Percentiles rank a stretch among this genome's conserved stretches.
Evolutionary conservation across 108 stramenopile species (phyloP).

Genomic region (Schizochytrium sp.): DNA sequence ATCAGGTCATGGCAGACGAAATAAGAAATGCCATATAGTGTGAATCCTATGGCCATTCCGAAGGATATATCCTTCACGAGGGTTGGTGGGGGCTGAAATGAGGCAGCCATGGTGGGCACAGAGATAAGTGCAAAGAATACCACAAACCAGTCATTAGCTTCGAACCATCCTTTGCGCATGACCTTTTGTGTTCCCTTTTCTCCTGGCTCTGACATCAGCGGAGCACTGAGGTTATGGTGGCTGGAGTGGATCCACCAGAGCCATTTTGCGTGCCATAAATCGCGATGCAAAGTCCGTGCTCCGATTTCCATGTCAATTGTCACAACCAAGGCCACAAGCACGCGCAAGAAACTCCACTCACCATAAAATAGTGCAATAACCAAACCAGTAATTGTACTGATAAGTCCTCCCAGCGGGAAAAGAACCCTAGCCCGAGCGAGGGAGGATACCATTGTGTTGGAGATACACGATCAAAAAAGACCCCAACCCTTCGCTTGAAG

Average conservation of each 20-base stretch:
- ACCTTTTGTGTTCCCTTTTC: background rate
- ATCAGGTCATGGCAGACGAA: background rate
- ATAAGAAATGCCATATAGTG: conserved; percentile 1
- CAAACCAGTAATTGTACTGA: background rate
- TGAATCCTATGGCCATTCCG: background rate
- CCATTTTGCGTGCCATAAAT: conserved; percentile 28
- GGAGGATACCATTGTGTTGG: too few species aligned
- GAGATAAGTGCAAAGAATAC: background rate
- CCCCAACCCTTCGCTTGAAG: too few species aligned
- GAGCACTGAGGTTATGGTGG: background rate
- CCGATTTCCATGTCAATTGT: conserved; percentile 9
- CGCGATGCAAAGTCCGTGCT: background rate
- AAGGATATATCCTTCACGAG: conserved; percentile 12
- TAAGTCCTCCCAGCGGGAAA: background rate
- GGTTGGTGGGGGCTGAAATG: background rate
- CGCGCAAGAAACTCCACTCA: background rate
- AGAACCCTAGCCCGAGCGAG: background rate
- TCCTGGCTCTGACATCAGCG: background rate
- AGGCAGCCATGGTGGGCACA: background rate
- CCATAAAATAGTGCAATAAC: background rate
- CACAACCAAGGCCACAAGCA: background rate
- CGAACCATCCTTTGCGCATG: background rate
- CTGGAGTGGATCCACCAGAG: conserved; percentile 32
- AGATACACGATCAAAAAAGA: too few species aligned
- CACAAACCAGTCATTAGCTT: background rate